These are phyloP conservation scores for Beauveria sp. DNA, from an alignment of 2,329 filamentous ascomycete genomes.

Conservation along the genomic window DNA sequence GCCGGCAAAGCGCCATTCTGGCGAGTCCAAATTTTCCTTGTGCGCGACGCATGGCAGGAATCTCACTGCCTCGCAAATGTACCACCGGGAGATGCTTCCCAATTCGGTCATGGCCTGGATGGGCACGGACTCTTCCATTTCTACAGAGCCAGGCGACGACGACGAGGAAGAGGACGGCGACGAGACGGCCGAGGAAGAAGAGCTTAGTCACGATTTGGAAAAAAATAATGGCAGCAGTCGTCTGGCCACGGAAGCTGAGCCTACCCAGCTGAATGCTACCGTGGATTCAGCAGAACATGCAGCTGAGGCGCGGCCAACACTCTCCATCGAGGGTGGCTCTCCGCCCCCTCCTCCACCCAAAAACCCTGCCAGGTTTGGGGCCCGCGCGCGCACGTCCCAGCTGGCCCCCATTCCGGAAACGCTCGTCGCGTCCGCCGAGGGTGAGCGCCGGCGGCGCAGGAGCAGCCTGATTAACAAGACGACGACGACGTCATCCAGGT, in stretches of 20 bases:
- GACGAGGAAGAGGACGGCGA: not conserved
- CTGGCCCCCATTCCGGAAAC: slow-evolving; percentile 37
- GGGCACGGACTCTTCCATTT: not conserved
- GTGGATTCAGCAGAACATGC: not conserved
- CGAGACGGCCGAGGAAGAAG: not conserved
- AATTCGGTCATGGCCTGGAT: slow-evolving; percentile 8
- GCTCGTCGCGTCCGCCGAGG: slow-evolving; percentile 14
- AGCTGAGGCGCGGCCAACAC: not conserved
- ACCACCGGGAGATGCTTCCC: slow-evolving; percentile 9
- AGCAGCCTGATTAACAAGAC: not conserved
- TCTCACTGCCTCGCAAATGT: slow-evolving; percentile 7
- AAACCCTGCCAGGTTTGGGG: slow-evolving; percentile 11
- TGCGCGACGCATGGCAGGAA: not conserved
- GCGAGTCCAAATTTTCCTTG: not conserved
- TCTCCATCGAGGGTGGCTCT: not conserved
- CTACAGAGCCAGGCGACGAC: not conserved
- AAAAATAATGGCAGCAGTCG: not conserved
- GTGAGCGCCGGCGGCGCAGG: not conserved
- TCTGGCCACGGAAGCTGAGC: not conserved
- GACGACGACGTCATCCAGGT: slow-evolving; percentile 7
- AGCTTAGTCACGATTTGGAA: not conserved
- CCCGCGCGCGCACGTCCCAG: slow-evolving; percentile 16
- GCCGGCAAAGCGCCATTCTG: not conserved
- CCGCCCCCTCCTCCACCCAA: slow-evolving; percentile 9
- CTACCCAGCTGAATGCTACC: not conserved